Percentiles rank a stretch among this genome's conserved stretches.
phyloP scores from a whole-genome alignment of 805 yeast species.

The Torulaspora gathmanii region DNA sequence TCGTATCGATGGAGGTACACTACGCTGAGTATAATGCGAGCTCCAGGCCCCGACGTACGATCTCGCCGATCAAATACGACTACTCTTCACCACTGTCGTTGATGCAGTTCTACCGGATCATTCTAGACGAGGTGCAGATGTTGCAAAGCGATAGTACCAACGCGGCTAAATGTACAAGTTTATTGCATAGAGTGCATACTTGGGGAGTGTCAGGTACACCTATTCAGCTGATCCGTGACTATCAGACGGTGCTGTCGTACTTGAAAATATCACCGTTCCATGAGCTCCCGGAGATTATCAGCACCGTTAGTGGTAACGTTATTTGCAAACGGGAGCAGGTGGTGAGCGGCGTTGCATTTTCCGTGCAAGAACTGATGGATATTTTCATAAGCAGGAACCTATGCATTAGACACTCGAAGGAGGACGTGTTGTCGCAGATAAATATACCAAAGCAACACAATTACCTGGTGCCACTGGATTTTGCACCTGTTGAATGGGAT shows the following conservation, averaged over 20 bases:
- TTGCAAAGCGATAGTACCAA: conserved; percentile 64
- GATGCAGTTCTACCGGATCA: conserved; percentile 82
- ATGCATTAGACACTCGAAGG: conserved; percentile 67
- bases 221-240: conserved; percentile 61
- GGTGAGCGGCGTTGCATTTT: conserved; percentile 24
- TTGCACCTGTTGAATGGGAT: conserved; percentile 79
- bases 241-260: conserved; percentile 66
- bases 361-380: conserved; percentile 42
- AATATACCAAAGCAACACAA: conserved; percentile 74
- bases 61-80: conserved; percentile 39
- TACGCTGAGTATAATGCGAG: conserved; percentile 67
- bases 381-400: conserved; percentile 55
- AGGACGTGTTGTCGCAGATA: conserved; percentile 74
- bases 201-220: conserved; percentile 99
- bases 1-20: conserved; percentile 70
- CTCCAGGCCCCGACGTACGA: conserved; percentile 31
- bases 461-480: conserved; percentile 63
- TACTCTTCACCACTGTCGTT: conserved; percentile 79
- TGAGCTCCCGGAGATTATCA: conserved; percentile 26
- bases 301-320: conserved; percentile 10
- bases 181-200: conserved; percentile 79
- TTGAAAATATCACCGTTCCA: conserved; percentile 63
- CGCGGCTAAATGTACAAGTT: conserved; percentile 73
- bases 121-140: conserved; percentile 94
- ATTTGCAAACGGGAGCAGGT: conserved; percentile 8